phyloP scores from a whole-genome alignment of 2,329 filamentous ascomycete genomes.

The Trichoderma endophyticum region DNA sequence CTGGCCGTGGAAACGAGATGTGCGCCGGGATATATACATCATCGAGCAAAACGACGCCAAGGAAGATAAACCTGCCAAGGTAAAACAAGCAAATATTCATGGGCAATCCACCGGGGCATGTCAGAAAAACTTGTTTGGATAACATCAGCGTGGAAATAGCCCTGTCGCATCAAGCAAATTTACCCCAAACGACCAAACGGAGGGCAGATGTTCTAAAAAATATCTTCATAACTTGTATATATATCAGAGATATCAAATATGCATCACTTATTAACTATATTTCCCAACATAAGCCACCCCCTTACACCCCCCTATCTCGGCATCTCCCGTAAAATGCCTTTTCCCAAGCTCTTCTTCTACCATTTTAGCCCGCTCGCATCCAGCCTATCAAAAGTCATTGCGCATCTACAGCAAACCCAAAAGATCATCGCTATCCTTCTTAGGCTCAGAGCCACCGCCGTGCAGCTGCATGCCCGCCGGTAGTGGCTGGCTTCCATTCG shows the following conservation, averaged over 20 bases:
- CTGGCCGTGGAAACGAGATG: neutral
- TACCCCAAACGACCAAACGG: neutral
- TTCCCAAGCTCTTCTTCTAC: neutral
- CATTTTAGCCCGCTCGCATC: neutral
- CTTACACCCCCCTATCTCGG: neutral
- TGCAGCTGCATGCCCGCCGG: slow-evolving; percentile 60
- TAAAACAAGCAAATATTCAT: neutral
- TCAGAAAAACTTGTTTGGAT: neutral
- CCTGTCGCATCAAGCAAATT: neutral
- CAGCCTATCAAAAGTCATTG: neutral
- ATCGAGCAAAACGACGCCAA: neutral
- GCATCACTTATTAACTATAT: slow-evolving; percentile 13
- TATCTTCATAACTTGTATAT: slow-evolving; percentile 12
- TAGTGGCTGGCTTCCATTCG: slow-evolving; percentile 52
- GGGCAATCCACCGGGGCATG: neutral
- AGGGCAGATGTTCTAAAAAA: neutral
- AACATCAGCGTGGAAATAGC: neutral
- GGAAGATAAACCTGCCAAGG: neutral
- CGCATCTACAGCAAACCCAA: slow-evolving; percentile 40
- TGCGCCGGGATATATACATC: neutral
- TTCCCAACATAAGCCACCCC: neutral
- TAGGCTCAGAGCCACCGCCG: slow-evolving; percentile 37
- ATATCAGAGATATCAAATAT: slow-evolving; percentile 12
- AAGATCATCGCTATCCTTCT: slow-evolving; percentile 62
- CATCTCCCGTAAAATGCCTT: neutral